These are phyloP conservation scores for Oryza meyeriana DNA, from an alignment of 176 grass and related monocot genomes.

Conservation along the genomic window DNA sequence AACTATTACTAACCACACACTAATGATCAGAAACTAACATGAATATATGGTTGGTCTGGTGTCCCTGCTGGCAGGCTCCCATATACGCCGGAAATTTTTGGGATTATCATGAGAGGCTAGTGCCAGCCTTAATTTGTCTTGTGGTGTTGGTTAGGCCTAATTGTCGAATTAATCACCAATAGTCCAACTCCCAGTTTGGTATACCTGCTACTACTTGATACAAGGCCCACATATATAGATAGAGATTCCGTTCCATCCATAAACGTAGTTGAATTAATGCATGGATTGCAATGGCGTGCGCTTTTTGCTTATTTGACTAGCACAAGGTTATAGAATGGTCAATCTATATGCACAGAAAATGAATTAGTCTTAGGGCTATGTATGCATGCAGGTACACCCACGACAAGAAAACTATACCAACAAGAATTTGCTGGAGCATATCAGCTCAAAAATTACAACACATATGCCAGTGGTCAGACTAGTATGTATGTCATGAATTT, in stretches of 20 bases:
- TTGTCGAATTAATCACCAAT: conserved; percentile 29
- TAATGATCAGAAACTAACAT: neutral
- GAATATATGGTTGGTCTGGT: neutral
- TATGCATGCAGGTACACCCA: conserved; percentile 5
- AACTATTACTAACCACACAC: neutral
- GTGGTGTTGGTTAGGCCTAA: conserved; percentile 39
- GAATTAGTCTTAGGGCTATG: neutral
- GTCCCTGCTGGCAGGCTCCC: neutral
- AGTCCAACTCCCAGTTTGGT: conserved; percentile 35
- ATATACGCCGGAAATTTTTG: conserved; percentile 23
- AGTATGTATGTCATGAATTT: conserved; percentile 42
- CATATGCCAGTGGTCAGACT: conserved; percentile 59
- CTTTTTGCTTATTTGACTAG: neutral
- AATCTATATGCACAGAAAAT: conserved; percentile 18
- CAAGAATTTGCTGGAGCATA: conserved; percentile 33
- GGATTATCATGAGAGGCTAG: neutral
- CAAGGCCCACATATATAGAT: conserved; percentile 38
- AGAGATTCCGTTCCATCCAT: conserved; percentile 23
- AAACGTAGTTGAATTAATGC: conserved; percentile 16
- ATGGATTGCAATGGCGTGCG: neutral
- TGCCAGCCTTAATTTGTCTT: conserved; percentile 26
- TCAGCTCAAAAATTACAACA: conserved; percentile 39
- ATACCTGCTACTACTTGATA: conserved; percentile 40
- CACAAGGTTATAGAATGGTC: neutral
- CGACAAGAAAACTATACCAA: neutral